Evolutionary conservation across 495 filamentous ascomycete genomes (phyloP).

Genomic region (Haplographium delicatum): DNA sequence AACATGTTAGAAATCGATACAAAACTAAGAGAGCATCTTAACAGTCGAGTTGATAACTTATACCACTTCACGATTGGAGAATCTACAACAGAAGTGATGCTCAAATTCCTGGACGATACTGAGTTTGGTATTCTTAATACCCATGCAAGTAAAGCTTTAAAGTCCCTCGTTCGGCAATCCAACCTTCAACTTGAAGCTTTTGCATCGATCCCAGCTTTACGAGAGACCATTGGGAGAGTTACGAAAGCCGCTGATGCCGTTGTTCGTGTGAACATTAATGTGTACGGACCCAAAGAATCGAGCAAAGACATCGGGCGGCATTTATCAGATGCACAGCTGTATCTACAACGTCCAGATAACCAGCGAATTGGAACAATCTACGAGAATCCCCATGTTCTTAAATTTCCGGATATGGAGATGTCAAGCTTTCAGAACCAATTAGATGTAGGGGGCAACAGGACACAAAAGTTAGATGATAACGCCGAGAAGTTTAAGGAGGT

Average conservation of each 20-base stretch:
- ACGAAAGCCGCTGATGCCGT: slow-evolving; percentile 10
- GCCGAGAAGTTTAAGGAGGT: slow-evolving; percentile 3
- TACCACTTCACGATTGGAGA: slow-evolving; percentile 1
- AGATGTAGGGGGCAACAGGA: neutral
- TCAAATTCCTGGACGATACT: neutral
- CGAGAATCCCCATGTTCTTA: slow-evolving; percentile 33
- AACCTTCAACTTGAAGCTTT: slow-evolving; percentile 4
- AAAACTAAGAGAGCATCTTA: neutral
- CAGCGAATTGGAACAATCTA: slow-evolving; percentile 15
- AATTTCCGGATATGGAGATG: slow-evolving; percentile 15
- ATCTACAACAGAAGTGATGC: neutral
- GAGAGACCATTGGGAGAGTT: slow-evolving; percentile 6
- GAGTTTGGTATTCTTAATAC: slow-evolving; percentile 6
- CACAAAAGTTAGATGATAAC: neutral
- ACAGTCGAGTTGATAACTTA: neutral
- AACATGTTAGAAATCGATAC: slow-evolving; percentile 12
- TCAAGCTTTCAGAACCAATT: slow-evolving; percentile 5
- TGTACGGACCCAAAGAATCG: slow-evolving; percentile 28
- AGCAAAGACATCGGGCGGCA: slow-evolving; percentile 23
- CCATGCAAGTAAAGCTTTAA: slow-evolving; percentile 5
- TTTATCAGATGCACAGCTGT: slow-evolving; percentile 29
- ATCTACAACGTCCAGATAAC: slow-evolving; percentile 30
- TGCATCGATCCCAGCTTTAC: neutral
- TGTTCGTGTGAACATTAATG: slow-evolving; percentile 29
- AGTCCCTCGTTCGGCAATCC: neutral